phyloP scores from a whole-genome alignment of 768 basidiomycete species.

The Trametes cubensis region DNA sequence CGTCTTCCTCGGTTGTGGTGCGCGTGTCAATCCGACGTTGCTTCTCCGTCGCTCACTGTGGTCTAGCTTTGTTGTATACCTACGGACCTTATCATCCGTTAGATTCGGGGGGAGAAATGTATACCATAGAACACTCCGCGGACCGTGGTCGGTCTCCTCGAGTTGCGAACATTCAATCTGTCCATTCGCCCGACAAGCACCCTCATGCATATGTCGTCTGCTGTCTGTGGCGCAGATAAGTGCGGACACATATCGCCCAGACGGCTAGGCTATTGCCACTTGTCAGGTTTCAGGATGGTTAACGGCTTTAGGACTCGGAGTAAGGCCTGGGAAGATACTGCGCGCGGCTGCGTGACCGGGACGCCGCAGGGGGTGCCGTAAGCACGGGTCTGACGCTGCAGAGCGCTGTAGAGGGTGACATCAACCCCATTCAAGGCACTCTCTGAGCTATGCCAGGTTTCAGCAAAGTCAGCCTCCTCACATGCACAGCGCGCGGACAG shows the following conservation, averaged over 20 bases:
- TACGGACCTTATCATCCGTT: not conserved
- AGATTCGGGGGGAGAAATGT: not conserved
- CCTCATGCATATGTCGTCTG: not conserved
- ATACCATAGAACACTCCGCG: not conserved
- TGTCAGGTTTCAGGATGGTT: no score
- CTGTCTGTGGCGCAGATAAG: constrained; percentile 8
- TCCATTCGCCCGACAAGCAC: constrained; percentile 2
- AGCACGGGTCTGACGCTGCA: not conserved
- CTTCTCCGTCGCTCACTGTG: not conserved
- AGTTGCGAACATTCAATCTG: constrained; percentile 3
- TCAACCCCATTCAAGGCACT: not conserved
- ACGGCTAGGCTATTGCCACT: no score
- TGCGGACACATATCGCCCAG: not conserved
- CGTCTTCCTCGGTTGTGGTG: not conserved
- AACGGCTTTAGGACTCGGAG: no score
- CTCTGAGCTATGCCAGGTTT: not conserved
- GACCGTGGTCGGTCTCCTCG: not conserved
- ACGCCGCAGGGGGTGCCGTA: not conserved
- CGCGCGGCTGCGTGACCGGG: no score
- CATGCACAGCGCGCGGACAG: not conserved
- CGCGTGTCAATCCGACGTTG: not conserved
- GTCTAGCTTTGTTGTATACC: constrained; percentile 3
- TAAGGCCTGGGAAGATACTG: no score
- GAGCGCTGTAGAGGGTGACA: not conserved
- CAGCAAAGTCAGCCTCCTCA: constrained; percentile 2